phyloP scores from a whole-genome alignment of 257 asterid genomes.

The Buddleja alternifolia region DNA sequence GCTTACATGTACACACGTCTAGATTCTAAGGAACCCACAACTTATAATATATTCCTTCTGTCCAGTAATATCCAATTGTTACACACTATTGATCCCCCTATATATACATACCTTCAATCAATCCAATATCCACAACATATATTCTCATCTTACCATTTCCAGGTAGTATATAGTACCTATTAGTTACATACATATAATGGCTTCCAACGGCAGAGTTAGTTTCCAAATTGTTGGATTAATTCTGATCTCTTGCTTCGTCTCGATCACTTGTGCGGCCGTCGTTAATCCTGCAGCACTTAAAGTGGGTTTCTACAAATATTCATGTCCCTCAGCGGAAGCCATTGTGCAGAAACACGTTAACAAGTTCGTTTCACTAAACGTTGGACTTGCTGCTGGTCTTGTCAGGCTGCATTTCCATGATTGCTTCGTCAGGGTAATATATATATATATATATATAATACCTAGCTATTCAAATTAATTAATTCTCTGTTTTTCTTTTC shows the following conservation, averaged over 20 bases:
- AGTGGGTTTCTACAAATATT: constrained; percentile 44
- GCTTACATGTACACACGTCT: constrained; percentile 36
- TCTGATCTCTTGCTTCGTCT: constrained; percentile 12
- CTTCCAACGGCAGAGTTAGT: constrained; percentile 1
- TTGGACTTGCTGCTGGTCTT: constrained; percentile 72
- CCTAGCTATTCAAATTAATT: too few species aligned
- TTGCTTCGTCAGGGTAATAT: constrained; percentile 67
- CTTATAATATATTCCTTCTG: too few species aligned
- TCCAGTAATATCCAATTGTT: too few species aligned
- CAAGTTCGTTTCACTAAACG: constrained; percentile 42
- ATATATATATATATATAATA: too few species aligned
- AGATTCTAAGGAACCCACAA: not conserved
- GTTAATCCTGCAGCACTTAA: constrained; percentile 29
- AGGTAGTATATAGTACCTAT: not conserved
- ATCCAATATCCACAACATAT: not conserved
- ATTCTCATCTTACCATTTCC: not conserved
- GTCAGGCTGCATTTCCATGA: constrained; percentile 74
- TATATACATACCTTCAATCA: not conserved
- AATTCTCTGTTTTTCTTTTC: too few species aligned
- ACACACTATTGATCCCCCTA: not conserved
- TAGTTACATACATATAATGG: not conserved
- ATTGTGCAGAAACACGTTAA: constrained; percentile 51
- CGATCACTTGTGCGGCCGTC: not conserved
- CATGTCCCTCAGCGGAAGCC: constrained; percentile 59
- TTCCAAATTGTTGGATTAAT: not conserved